Percentiles rank a stretch among this genome's conserved stretches.
phyloP scores from a whole-genome alignment of 768 basidiomycete genomes.

The Boletus sp. region DNA sequence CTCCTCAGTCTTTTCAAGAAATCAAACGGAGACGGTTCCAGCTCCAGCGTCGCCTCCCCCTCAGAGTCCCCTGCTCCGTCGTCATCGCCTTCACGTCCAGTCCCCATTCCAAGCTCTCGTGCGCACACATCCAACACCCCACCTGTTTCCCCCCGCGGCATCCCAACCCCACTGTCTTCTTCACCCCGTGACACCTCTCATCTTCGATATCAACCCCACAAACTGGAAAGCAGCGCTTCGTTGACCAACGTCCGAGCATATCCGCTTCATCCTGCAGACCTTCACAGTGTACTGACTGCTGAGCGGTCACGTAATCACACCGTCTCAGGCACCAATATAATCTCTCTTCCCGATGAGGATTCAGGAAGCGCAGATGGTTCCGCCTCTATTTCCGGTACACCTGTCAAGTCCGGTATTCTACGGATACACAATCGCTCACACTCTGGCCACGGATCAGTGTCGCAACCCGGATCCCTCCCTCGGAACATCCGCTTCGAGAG shows the following conservation, averaged over 20 bases:
- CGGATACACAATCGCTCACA: constrained; percentile 40
- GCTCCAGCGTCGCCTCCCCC: constrained; percentile 34
- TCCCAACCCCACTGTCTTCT: constrained; percentile 24
- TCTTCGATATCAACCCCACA: constrained; percentile 18
- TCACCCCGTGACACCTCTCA: constrained; percentile 30
- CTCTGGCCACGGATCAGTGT: constrained; percentile 27
- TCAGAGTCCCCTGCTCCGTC: constrained; percentile 29
- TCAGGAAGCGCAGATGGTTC: constrained; percentile 21
- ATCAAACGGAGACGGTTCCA: constrained; percentile 38
- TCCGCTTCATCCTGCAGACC: constrained; percentile 46
- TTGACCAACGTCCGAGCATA: constrained; percentile 22
- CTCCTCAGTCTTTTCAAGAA: constrained; percentile 75
- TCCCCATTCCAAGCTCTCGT: constrained; percentile 21
- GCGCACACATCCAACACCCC: constrained; percentile 17
- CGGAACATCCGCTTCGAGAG: constrained; percentile 35
- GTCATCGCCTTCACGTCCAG: constrained; percentile 28
- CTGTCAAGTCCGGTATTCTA: constrained; percentile 38
- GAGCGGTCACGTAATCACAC: constrained; percentile 36
- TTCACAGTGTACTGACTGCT: constrained; percentile 43
- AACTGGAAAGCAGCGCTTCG: constrained; percentile 23
- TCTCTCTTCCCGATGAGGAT: constrained; percentile 25
- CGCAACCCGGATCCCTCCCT: constrained; percentile 23
- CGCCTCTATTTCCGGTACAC: constrained; percentile 25
- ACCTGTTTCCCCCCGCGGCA: constrained; percentile 31
- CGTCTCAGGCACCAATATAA: constrained; percentile 32